A percentile compares a stretch with the other conserved stretches of the same genome.
These are phyloP conservation scores for Rhodotorula paludigena DNA, from an alignment of 768 basidiomycete genomes.

Conservation along the genomic window DNA sequence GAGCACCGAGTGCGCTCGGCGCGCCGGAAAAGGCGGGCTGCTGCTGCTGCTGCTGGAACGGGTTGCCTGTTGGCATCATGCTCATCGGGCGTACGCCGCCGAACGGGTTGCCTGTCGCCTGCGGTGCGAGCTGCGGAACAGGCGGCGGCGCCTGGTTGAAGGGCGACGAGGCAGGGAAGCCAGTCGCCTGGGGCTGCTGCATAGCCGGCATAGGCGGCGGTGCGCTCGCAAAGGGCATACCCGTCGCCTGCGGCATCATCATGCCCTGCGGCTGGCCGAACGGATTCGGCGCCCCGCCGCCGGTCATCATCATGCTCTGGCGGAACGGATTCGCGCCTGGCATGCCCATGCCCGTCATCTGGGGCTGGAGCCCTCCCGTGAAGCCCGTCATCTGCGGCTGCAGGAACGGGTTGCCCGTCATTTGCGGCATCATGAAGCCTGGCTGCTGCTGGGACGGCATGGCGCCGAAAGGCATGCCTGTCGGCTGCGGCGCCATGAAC, in stretches of 20 bases:
- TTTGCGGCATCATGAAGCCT: constrained; percentile 48
- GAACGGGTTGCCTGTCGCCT: constrained; percentile 40
- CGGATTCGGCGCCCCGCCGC: constrained; percentile 63
- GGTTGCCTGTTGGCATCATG: constrained; percentile 10
- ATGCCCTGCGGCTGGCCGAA: too few species aligned
- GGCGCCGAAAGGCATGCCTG: constrained; percentile 42
- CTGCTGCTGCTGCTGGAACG: not conserved
- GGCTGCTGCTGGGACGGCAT: constrained; percentile 35
- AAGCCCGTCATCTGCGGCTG: constrained; percentile 5
- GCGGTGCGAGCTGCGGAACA: constrained; percentile 33
- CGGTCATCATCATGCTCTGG: constrained; percentile 13
- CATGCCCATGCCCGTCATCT: not conserved
- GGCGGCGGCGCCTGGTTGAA: constrained; percentile 33
- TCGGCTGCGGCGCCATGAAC: constrained; percentile 59
- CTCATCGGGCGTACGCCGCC: constrained; percentile 1
- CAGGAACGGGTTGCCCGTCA: constrained; percentile 24
- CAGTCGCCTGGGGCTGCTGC: not conserved
- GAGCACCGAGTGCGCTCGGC: constrained; percentile 34
- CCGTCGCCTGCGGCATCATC: constrained; percentile 19
- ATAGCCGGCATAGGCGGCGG: not conserved
- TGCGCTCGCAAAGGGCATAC: not conserved
- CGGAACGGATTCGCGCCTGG: not conserved
- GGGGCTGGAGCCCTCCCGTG: not conserved
- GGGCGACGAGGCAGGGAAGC: constrained; percentile 1
- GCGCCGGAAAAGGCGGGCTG: not conserved